Evolutionary conservation across 495 filamentous ascomycete species (phyloP).

Genomic region (Xylaria curta): DNA sequence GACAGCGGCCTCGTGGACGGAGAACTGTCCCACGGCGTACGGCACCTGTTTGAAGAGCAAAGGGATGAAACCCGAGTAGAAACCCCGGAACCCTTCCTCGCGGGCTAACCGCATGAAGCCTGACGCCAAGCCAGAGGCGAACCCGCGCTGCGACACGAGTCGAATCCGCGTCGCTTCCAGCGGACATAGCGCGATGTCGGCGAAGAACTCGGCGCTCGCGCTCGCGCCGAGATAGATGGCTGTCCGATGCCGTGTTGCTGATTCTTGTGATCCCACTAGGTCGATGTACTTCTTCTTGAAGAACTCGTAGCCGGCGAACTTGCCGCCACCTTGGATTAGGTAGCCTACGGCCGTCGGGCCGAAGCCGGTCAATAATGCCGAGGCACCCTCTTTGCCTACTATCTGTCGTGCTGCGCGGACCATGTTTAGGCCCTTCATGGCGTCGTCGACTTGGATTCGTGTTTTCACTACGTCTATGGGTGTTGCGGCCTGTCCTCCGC

Average conservation of each 20-base stretch:
- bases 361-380: constrained; percentile 75
- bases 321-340: constrained; percentile 79
- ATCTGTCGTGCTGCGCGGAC: constrained; percentile 73
- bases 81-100: constrained; percentile 73
- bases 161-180: constrained; percentile 80
- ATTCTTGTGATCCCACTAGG: constrained; percentile 65
- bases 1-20: constrained; percentile 44
- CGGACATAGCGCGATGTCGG: constrained; percentile 78
- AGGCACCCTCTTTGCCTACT: constrained; percentile 72
- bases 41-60: constrained; percentile 77
- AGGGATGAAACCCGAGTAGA: constrained; percentile 80
- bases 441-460: constrained; percentile 77
- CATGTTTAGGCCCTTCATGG: constrained; percentile 75
- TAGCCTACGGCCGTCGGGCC: constrained; percentile 77
- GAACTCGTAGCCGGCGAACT: constrained; percentile 80
- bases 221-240: constrained; percentile 77
- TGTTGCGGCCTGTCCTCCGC: constrained; percentile 56
- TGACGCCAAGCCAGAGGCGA: constrained; percentile 67
- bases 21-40: constrained; percentile 46
- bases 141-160: constrained; percentile 75
- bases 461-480: constrained; percentile 68
- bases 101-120: constrained; percentile 73
- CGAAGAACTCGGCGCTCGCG: constrained; percentile 76
- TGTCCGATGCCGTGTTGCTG: constrained; percentile 70
- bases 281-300: constrained; percentile 81